phyloP scores from a whole-genome alignment of 2,329 filamentous ascomycete genomes.

The Colletotrichum sojae region DNA sequence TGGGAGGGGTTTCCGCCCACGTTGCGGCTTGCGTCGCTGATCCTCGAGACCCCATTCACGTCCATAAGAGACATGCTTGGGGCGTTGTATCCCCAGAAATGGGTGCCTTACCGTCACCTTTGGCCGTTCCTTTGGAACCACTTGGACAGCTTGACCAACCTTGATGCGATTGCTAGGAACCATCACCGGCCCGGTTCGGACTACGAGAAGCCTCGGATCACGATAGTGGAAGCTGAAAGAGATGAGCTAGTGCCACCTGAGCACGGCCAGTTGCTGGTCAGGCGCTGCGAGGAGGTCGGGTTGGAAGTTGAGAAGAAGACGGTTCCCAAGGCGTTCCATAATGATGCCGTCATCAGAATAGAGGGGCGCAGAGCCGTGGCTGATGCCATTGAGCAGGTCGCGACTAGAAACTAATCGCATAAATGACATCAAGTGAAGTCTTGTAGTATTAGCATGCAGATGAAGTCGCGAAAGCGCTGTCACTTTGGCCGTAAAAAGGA shows the following conservation, averaged over 20 bases:
- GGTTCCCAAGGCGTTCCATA: slow-evolving; percentile 68
- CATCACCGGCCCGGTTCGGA: slow-evolving; percentile 44
- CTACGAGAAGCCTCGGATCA: slow-evolving; percentile 26
- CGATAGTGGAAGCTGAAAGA: slow-evolving; percentile 68
- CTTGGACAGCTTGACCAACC: slow-evolving; percentile 67
- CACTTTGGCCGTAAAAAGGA: not conserved
- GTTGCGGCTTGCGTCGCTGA: slow-evolving; percentile 62
- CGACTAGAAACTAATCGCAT: slow-evolving; percentile 7
- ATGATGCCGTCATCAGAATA: slow-evolving; percentile 64
- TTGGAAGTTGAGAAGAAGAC: slow-evolving; percentile 60
- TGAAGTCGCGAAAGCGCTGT: not conserved
- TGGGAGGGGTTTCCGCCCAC: slow-evolving; percentile 51
- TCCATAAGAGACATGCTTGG: slow-evolving; percentile 79
- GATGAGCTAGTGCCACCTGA: slow-evolving; percentile 71
- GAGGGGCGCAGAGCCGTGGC: slow-evolving; percentile 62
- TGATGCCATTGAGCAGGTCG: slow-evolving; percentile 55
- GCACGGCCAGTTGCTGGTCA: slow-evolving; percentile 62
- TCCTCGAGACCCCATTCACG: slow-evolving; percentile 84
- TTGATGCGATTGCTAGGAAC: slow-evolving; percentile 56
- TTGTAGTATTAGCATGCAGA: not conserved
- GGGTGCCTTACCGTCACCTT: slow-evolving; percentile 83
- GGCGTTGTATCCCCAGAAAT: slow-evolving; percentile 82
- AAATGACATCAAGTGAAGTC: slow-evolving; percentile 33
- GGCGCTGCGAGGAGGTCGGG: slow-evolving; percentile 63
- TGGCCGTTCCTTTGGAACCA: slow-evolving; percentile 80